A percentile compares a stretch with the other conserved stretches of the same genome.
phyloP scores from a whole-genome alignment of 305 asterid genomes.

The Lippia alba region DNA sequence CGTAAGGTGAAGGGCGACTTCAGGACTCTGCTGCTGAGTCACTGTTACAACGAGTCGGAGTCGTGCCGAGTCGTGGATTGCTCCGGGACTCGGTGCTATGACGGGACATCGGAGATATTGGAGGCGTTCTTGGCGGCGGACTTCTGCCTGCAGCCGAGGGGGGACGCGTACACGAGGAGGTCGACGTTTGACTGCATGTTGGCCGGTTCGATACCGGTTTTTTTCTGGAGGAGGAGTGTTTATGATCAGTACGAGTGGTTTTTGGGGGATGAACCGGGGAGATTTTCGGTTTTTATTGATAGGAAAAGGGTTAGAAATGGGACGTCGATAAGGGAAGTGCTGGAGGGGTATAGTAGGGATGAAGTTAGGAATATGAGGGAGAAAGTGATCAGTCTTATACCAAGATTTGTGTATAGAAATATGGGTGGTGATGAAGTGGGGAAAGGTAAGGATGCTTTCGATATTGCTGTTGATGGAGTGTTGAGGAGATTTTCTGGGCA shows the following conservation, averaged over 20 bases:
- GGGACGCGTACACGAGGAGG: conserved; percentile 47
- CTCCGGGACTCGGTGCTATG: conserved; percentile 33
- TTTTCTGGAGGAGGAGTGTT: conserved; percentile 72
- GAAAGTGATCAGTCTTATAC: conserved; percentile 61
- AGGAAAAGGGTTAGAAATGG: conserved; percentile 56
- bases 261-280: conserved; percentile 63
- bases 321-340: conserved; percentile 46
- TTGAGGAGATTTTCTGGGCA: conserved; percentile 48
- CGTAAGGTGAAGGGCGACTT: conserved; percentile 43
- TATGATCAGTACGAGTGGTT: conserved; percentile 72
- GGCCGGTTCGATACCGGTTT: conserved; percentile 63
- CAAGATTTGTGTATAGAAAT: conserved; percentile 53
- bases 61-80: conserved; percentile 49
- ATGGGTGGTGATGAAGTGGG: conserved; percentile 40
- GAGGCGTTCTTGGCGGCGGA: conserved; percentile 43
- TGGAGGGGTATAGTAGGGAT: conserved; percentile 51
- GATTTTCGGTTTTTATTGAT: conserved; percentile 75
- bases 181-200: conserved; percentile 56
- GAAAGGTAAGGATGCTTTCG: conserved; percentile 61
- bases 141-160: conserved; percentile 54
- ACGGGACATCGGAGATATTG: conserved; percentile 33
- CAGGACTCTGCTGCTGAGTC: conserved; percentile 37
- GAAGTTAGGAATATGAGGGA: conserved; percentile 64
- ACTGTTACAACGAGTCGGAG: conserved; percentile 40
- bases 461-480: conserved; percentile 62